These are phyloP conservation scores for Alternaria arborescens DNA, from an alignment of 2,329 filamentous ascomycete species.

Conservation along the genomic window DNA sequence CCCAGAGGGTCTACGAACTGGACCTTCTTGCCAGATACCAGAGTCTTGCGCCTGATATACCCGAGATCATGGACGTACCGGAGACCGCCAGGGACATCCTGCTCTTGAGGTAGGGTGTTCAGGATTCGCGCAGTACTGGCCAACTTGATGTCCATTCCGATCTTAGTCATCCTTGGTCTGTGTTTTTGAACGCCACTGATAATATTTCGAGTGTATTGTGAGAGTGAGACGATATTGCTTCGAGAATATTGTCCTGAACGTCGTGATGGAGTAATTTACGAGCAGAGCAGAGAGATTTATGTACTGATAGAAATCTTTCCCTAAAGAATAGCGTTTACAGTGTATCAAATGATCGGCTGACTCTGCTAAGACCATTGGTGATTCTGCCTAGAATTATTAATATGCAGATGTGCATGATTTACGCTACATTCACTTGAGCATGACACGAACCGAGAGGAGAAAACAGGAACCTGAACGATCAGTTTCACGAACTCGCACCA, in stretches of 20 bases:
- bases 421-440: neutral
- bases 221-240: neutral
- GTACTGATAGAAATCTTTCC: no score
- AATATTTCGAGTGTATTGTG: neutral
- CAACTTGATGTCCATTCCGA: neutral
- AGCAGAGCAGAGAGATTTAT: neutral
- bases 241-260: neutral
- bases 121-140: neutral
- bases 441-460: neutral
- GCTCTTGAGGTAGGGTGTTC: neutral
- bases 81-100: neutral
- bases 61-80: neutral
- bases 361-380: neutral
- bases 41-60: neutral
- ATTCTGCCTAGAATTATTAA: neutral
- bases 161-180: neutral
- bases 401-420: neutral
- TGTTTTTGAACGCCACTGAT: neutral
- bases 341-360: neutral
- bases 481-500: no score
- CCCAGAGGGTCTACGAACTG: neutral
- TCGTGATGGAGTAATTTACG: neutral
- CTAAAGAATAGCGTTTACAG: neutral
- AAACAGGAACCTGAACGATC: fast-evolving
- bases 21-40: neutral